These are phyloP conservation scores for Ganoderma boninense DNA, from an alignment of 1,284 basidiomycete species.

Conservation along the genomic window DNA sequence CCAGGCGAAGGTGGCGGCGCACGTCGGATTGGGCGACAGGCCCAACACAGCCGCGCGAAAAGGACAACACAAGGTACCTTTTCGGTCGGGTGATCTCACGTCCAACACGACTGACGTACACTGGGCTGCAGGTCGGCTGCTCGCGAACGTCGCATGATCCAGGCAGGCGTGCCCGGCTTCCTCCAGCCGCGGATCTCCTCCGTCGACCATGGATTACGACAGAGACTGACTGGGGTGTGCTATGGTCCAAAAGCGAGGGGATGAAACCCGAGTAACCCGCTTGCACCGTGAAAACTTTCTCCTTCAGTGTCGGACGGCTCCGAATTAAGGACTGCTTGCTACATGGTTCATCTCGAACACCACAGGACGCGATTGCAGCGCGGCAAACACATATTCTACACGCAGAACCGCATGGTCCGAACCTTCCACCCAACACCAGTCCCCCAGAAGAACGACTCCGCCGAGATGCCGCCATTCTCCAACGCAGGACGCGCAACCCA, in stretches of 20 bases:
- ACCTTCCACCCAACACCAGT: neutral
- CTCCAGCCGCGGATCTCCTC: neutral
- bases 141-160: conserved; percentile 4
- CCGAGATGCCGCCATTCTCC: neutral
- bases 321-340: neutral
- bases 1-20: neutral
- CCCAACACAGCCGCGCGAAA: conserved; percentile 7
- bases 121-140: neutral
- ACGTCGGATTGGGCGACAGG: conserved; percentile 5
- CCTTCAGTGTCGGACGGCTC: neutral
- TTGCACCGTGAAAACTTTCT: neutral
- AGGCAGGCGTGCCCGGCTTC: neutral
- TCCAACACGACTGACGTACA: neutral
- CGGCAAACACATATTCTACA: neutral
- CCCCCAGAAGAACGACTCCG: neutral
- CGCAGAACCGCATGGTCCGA: neutral
- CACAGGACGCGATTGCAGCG: neutral
- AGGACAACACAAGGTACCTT: conserved; percentile 10
- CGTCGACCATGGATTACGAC: neutral
- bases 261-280: conserved; percentile 1
- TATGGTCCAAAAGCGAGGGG: neutral
- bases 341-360: neutral
- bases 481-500: neutral
- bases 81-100: conserved; percentile 13
- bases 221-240: neutral